A percentile compares a stretch with the other conserved stretches of the same genome.
Evolutionary conservation across 495 filamentous ascomycete species (phyloP).

Genomic region (Ascodesmis nigricans): DNA sequence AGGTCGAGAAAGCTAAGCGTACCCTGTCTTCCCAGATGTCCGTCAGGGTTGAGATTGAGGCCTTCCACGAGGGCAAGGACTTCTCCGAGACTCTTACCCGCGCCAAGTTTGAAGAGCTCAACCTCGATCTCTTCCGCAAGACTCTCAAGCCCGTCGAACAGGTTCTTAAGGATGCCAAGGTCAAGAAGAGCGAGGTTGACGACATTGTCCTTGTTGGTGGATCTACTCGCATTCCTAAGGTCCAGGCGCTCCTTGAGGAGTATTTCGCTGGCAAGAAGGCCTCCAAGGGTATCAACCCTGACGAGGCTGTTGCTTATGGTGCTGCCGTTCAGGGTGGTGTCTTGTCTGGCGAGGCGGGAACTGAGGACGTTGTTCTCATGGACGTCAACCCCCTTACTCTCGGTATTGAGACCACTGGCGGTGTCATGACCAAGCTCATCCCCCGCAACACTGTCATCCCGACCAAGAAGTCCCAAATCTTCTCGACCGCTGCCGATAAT

Average conservation of each 20-base stretch:
- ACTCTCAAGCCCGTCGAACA: constrained; percentile 98
- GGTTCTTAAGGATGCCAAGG: constrained; percentile 79
- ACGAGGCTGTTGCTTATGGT: constrained; percentile 94
- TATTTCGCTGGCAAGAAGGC: constrained; percentile 88
- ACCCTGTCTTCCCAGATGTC: constrained; percentile 97
- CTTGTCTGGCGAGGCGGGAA: constrained; percentile 64
- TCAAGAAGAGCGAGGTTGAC: constrained; percentile 66
- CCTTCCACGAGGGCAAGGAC: constrained; percentile 90
- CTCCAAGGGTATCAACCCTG: constrained; percentile 96
- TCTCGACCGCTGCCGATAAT: constrained; percentile 95
- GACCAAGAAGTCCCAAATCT: constrained; percentile 91
- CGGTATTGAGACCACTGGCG: constrained; percentile 95
- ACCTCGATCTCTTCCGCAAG: constrained; percentile 96
- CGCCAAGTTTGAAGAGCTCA: constrained; percentile 98
- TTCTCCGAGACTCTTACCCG: constrained; percentile 97
- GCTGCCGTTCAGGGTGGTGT: constrained; percentile 95
- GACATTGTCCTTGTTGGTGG: constrained; percentile 85
- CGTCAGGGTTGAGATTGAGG: constrained; percentile 92
- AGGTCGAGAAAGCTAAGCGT: constrained; percentile 99
- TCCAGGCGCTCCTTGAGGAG: constrained; percentile 82
- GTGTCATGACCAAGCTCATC: constrained; percentile 96
- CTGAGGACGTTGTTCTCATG: constrained; percentile 67
- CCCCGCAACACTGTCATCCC: constrained; percentile 89
- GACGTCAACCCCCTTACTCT: constrained; percentile 96
- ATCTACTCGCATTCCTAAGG: constrained; percentile 94